Percentiles rank a stretch among this genome's conserved stretches.
Evolutionary conservation across 495 filamentous ascomycete genomes (phyloP).

Genomic region (Podospora comata): DNA sequence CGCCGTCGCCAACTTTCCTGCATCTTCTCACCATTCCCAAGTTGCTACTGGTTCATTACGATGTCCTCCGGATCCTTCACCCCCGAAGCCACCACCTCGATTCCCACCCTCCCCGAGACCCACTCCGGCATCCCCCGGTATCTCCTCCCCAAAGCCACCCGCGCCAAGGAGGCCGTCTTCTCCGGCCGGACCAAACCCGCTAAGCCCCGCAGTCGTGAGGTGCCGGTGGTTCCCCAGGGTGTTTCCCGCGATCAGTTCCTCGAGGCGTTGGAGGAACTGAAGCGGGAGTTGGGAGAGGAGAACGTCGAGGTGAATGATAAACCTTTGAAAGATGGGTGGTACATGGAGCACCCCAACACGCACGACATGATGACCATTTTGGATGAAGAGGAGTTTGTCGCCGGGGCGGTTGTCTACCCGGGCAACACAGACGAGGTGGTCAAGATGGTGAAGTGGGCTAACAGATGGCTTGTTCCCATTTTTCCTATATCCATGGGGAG

Average conservation of each 20-base stretch:
- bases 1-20: too few relatives aligned
- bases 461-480: conserved; percentile 50
- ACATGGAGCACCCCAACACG: conserved; percentile 52
- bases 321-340: conserved; percentile 49
- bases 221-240: conserved; percentile 40
- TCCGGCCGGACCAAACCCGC: conserved; percentile 38
- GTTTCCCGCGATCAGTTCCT: conserved; percentile 40
- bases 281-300: conserved; percentile 35
- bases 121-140: conserved; percentile 46
- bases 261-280: conserved; percentile 39
- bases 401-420: conserved; percentile 51
- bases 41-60: background rate
- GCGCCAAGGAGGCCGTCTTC: conserved; percentile 38
- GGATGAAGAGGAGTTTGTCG: conserved; percentile 51
- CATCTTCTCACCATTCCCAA: too few relatives aligned
- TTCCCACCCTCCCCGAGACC: conserved; percentile 39
- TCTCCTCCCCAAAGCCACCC: conserved; percentile 38
- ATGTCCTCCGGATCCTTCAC: conserved; percentile 17
- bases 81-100: conserved; percentile 33
- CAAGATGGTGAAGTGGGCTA: conserved; percentile 43
- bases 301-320: conserved; percentile 50
- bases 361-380: conserved; percentile 54
- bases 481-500: conserved; percentile 55
- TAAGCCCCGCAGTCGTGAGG: conserved; percentile 22
- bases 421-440: conserved; percentile 48